phyloP scores from a whole-genome alignment of 176 grass and related monocot species.

The Bonia amplexicaulis region DNA sequence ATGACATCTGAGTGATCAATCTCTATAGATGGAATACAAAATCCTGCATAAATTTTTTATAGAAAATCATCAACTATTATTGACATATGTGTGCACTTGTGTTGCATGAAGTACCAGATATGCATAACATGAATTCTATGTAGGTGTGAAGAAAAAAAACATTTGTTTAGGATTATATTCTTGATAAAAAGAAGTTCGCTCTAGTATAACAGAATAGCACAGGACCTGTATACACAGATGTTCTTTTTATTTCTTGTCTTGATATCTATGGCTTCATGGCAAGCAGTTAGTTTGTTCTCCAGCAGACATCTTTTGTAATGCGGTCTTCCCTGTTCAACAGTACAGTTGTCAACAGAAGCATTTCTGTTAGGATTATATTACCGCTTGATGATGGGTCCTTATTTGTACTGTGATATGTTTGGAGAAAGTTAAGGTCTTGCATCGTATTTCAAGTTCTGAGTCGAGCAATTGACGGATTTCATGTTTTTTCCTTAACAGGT shows the following conservation, averaged over 20 bases:
- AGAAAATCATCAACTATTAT: neutral
- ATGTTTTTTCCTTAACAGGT: conserved; percentile 48
- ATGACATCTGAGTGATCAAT: neutral
- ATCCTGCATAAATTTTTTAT: neutral
- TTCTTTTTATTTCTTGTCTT: conserved; percentile 3
- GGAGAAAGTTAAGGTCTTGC: neutral
- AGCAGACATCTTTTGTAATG: neutral
- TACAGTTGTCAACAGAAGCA: neutral
- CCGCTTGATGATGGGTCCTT: neutral
- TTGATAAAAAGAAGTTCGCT: neutral
- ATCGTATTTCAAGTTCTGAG: neutral
- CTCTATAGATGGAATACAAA: neutral
- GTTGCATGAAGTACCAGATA: neutral
- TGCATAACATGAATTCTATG: conserved; percentile 3
- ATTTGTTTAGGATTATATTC: neutral
- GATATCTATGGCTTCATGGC: neutral
- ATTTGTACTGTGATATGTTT: neutral
- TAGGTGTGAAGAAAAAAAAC: neutral
- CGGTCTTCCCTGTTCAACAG: neutral
- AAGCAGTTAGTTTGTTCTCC: neutral
- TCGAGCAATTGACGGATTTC: neutral
- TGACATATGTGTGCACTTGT: neutral
- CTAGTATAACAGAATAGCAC: neutral
- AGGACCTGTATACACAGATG: neutral
- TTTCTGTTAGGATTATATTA: neutral